phyloP scores from a whole-genome alignment of 1,284 basidiomycete genomes.

The Lentinula novae-zelandiae region DNA sequence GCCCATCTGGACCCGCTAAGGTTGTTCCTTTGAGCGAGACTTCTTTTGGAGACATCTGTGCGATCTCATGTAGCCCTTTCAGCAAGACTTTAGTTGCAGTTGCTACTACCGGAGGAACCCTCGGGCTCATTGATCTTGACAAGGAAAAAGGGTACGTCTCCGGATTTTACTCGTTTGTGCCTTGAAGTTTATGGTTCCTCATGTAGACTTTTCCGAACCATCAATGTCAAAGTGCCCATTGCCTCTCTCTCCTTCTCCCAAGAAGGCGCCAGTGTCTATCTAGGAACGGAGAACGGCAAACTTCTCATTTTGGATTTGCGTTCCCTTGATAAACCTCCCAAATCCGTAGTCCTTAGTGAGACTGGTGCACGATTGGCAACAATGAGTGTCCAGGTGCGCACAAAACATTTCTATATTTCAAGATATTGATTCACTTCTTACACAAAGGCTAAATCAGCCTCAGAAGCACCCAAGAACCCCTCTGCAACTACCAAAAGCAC shows the following conservation, averaged over 20 bases:
- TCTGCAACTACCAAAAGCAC: neutral
- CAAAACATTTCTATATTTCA: constrained; percentile 8
- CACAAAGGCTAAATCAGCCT: constrained; percentile 21
- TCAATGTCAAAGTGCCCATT: constrained; percentile 47
- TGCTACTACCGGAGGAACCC: constrained; percentile 47
- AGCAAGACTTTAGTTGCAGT: constrained; percentile 65
- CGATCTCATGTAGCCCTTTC: constrained; percentile 63
- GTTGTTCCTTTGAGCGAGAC: constrained; percentile 43
- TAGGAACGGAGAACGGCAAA: constrained; percentile 61
- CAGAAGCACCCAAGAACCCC: constrained; percentile 4
- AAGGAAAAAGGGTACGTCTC: constrained; percentile 63
- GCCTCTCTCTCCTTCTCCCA: constrained; percentile 61
- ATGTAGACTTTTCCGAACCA: constrained; percentile 49
- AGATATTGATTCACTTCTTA: neutral
- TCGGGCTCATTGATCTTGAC: constrained; percentile 63
- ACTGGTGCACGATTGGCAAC: constrained; percentile 42
- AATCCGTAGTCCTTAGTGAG: constrained; percentile 45
- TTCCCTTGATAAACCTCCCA: constrained; percentile 57
- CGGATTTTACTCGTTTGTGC: neutral
- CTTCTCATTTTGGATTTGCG: constrained; percentile 61
- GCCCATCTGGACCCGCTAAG: constrained; percentile 52
- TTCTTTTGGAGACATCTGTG: constrained; percentile 39
- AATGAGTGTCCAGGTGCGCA: constrained; percentile 53
- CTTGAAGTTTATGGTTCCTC: constrained; percentile 6
- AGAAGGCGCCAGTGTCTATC: constrained; percentile 61